Evolutionary conservation across 768 basidiomycete species (phyloP).

Genomic region (Hypholoma fasciculare): DNA sequence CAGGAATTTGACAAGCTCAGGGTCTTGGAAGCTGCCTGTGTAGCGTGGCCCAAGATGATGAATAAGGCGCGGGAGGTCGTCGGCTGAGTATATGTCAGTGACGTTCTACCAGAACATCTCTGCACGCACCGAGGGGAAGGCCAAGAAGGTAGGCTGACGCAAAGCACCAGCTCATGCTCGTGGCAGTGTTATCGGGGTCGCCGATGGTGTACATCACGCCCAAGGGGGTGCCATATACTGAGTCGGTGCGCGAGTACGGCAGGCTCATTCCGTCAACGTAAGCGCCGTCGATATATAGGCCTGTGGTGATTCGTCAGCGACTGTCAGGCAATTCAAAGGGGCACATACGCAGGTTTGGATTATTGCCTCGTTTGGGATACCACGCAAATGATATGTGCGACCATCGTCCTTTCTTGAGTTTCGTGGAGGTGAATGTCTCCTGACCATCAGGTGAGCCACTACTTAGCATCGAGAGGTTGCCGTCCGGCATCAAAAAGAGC

Average conservation of each 20-base stretch:
- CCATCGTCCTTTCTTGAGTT: slow-evolving; percentile 62
- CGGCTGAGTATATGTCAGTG: slow-evolving; percentile 39
- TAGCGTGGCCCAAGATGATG: slow-evolving; percentile 86
- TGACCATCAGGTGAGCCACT: slow-evolving; percentile 31
- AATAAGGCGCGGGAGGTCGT: slow-evolving; percentile 72
- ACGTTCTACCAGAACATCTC: background rate
- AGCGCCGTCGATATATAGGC: slow-evolving; percentile 74
- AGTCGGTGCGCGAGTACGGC: slow-evolving; percentile 59
- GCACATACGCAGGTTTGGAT: slow-evolving; percentile 60
- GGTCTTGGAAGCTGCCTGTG: slow-evolving; percentile 73
- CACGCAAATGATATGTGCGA: slow-evolving; percentile 70
- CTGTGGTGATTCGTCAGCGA: slow-evolving; percentile 31
- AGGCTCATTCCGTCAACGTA: slow-evolving; percentile 63
- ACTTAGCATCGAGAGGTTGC: slow-evolving; percentile 52
- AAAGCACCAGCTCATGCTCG: slow-evolving; percentile 65
- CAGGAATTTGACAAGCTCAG: slow-evolving; percentile 66
- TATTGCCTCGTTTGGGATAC: slow-evolving; percentile 54
- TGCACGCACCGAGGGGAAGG: slow-evolving; percentile 49
- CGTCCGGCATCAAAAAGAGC: slow-evolving; percentile 33
- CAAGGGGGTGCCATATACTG: slow-evolving; percentile 5
- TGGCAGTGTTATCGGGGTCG: slow-evolving; percentile 36
- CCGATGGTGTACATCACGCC: slow-evolving; percentile 51
- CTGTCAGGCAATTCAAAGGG: background rate
- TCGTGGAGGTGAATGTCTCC: slow-evolving; percentile 43
- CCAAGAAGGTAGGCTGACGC: slow-evolving; percentile 66